Base-by-base conservation (phyloP, 2,329 filamentous ascomycete species). In the Thelonectria rubi region DNA sequence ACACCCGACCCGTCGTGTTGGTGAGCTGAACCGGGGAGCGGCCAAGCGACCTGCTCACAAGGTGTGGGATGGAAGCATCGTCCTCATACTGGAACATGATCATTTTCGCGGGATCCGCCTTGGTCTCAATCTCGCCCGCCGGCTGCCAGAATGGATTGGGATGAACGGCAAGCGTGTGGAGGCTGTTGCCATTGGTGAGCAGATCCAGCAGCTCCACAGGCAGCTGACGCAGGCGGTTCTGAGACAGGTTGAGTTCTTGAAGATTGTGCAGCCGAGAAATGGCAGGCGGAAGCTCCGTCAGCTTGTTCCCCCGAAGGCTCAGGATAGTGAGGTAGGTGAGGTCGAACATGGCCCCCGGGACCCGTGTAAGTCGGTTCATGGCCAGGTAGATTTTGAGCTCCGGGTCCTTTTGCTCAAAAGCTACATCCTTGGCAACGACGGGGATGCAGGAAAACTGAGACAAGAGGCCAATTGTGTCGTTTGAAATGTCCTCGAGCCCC, bases 121-220 rank as follows among this genome's bases (percentile, higher is more conserved):
- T 55, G 6, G 9, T 12, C 1, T 63, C 53, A 17, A 30, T 17
- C 4, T 42, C 53, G 30, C 54, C 26, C 2, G 72, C 71, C 10
- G 82, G 80, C 53, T 82, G 76, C 57, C 83, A 78, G 62, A 90
- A 88, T 0, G 86, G 86, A 69, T 92, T 92, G 0, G 89, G 88
- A 57, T 86, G 82, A 3, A 89, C 67, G 24, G 78, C 79, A n/a
- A 91, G 75, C 5, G 80, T 79, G 12, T 75, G 72, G n/a, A 90
- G 77, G 18, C 79, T 81, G 47, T 78, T 74, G 0, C 75, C 71
- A 10, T 74, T 70, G 32, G 77, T 74, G 18, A 91, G 74, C 2
- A 91, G 78, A 21, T 83, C 75, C 1, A 91, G 78, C 1, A 92
- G 76, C 70, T 91, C 88, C 56, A 80, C 84, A 0, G 90, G 90